These are phyloP conservation scores for Pseudonectria foliicola DNA, from an alignment of 2,329 filamentous ascomycete species.

Conservation along the genomic window DNA sequence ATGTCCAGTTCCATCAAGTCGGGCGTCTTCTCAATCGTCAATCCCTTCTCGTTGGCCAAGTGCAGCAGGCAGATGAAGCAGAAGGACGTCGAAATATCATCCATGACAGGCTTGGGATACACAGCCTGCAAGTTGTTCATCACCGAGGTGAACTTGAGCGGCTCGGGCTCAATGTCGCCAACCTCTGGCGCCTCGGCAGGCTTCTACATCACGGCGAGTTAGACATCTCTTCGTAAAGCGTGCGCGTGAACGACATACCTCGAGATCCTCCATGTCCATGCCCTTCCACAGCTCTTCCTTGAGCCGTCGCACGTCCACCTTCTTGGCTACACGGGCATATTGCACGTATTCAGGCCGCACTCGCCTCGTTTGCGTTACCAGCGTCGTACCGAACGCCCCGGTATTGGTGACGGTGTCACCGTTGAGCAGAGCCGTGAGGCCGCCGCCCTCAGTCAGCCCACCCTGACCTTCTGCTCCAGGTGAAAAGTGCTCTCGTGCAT, in stretches of 20 bases:
- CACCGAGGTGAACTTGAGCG: constrained; percentile 79
- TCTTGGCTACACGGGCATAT: constrained; percentile 63
- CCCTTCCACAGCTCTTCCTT: constrained; percentile 67
- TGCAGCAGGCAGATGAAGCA: constrained; percentile 94
- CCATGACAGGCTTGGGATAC: constrained; percentile 79
- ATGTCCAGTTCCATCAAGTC: constrained; percentile 55
- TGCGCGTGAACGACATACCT: constrained; percentile 33
- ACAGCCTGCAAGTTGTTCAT: constrained; percentile 84
- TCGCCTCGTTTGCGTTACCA: constrained; percentile 58
- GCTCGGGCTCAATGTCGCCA: constrained; percentile 33
- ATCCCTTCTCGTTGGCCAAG: constrained; percentile 85
- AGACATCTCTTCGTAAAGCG: background rate
- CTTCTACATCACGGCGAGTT: constrained; percentile 11
- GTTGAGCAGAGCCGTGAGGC: constrained; percentile 44
- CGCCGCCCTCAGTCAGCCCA: constrained; percentile 39
- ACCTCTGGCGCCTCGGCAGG: constrained; percentile 10
- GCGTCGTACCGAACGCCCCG: constrained; percentile 55
- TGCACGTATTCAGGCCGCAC: constrained; percentile 62
- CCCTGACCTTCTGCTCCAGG: constrained; percentile 50
- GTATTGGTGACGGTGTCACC: constrained; percentile 42
- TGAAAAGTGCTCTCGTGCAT: constrained; percentile 73
- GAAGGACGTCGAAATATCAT: constrained; percentile 86
- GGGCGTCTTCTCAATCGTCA: constrained; percentile 62
- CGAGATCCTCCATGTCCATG: constrained; percentile 49
- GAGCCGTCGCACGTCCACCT: constrained; percentile 60